Conservation (phyloP, 352 stramenopile genomes). For the Phytophthora litchii region DNA sequence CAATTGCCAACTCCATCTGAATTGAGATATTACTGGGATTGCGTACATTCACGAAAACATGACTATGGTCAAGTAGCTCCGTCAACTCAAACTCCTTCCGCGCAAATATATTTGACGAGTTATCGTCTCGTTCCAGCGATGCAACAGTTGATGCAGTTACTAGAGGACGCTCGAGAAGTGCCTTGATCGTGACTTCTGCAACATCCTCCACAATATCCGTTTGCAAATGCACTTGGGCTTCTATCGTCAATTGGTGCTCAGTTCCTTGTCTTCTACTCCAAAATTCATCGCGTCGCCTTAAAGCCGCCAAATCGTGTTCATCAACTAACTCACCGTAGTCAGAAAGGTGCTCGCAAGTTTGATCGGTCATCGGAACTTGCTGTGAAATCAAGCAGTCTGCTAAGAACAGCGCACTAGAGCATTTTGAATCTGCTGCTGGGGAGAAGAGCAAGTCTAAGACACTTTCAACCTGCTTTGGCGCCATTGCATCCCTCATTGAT, state of each 20-base stretch:
- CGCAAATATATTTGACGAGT: slow-evolving; percentile 1
- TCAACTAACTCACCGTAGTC: slow-evolving; percentile 43
- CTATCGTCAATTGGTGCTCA: slow-evolving; percentile 7
- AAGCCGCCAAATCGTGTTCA: slow-evolving; percentile 35
- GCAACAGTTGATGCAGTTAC: slow-evolving; percentile 20
- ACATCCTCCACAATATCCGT: slow-evolving; percentile 45
- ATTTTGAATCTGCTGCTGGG: slow-evolving; percentile 34
- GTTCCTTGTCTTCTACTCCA: slow-evolving; percentile 26
- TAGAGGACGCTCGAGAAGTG: slow-evolving; percentile 39
- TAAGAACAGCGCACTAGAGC: slow-evolving; percentile 32
- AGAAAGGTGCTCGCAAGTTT: slow-evolving; percentile 40
- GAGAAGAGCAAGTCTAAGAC: slow-evolving; percentile 44
- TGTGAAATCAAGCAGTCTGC: slow-evolving; percentile 46
- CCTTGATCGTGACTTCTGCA: slow-evolving; percentile 36
- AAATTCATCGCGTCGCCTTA: slow-evolving; percentile 38
- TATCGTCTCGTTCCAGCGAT: slow-evolving; percentile 1
- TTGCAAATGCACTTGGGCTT: slow-evolving; percentile 38
- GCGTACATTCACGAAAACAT: slow-evolving; percentile 38
- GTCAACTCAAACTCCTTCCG: slow-evolving; percentile 44
- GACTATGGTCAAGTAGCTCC: slow-evolving; percentile 35
- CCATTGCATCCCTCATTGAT: slow-evolving; percentile 23
- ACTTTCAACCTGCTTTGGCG: slow-evolving; percentile 25
- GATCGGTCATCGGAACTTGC: slow-evolving; percentile 3
- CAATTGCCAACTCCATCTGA: slow-evolving; percentile 53
- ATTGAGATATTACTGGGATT: slow-evolving; percentile 62